These are phyloP conservation scores for Pseudopyrenochaeta lycopersici DNA, from an alignment of 2,329 filamentous ascomycete genomes.

Conservation along the genomic window DNA sequence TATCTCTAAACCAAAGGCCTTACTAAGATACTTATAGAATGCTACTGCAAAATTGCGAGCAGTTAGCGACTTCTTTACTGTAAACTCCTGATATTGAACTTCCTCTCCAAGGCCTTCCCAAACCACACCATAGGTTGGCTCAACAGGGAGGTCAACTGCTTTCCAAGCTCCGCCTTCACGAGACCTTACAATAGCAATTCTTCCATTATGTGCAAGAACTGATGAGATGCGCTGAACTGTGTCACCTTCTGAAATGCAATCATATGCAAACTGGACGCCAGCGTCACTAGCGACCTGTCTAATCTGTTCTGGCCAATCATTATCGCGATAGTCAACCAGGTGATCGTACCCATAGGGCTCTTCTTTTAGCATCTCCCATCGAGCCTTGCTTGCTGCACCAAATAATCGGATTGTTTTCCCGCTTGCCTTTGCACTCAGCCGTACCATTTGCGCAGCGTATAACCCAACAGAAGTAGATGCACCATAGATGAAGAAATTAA, in stretches of 20 bases:
- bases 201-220: conserved; percentile 36
- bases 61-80: conserved; percentile 23
- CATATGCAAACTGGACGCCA: conserved; percentile 50
- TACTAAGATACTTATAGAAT: conserved; percentile 50
- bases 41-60: conserved; percentile 35
- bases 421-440: conserved; percentile 20
- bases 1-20: conserved; percentile 14
- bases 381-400: conserved; percentile 34
- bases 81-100: conserved; percentile 49
- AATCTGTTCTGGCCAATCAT: conserved; percentile 46
- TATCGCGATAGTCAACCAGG: conserved; percentile 52
- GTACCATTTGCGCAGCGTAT: conserved; percentile 44
- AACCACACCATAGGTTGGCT: conserved; percentile 53
- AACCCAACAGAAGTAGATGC: conserved; percentile 47
- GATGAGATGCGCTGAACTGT: conserved; percentile 45
- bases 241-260: conserved; percentile 52
- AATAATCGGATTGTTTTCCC: conserved; percentile 31
- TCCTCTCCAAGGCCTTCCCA: conserved; percentile 56
- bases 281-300: conserved; percentile 21
- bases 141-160: conserved; percentile 31
- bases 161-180: conserved; percentile 41
- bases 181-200: conserved; percentile 41
- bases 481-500: conserved; percentile 42
- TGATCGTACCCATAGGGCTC: conserved; percentile 51
- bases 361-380: conserved; percentile 34